phyloP scores from a whole-genome alignment of 192 early-diverging fungal genomes.

The Backusella macrospora region DNA sequence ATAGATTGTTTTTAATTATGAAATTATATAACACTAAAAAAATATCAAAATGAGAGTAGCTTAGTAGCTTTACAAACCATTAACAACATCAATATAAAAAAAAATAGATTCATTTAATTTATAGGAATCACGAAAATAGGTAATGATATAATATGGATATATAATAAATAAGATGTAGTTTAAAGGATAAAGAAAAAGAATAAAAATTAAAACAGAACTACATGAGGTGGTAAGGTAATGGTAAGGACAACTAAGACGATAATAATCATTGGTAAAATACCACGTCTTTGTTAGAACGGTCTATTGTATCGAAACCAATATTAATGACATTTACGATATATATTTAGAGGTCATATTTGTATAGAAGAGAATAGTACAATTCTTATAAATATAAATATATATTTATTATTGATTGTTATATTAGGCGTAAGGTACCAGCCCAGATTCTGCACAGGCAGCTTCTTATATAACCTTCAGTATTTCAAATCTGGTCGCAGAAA shows the following conservation, averaged over 20 bases:
- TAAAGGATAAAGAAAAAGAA: neutral
- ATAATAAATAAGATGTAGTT: neutral
- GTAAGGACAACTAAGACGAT: neutral
- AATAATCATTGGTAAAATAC: neutral
- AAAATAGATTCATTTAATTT: neutral
- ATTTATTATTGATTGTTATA: neutral
- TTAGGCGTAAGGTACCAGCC: neutral
- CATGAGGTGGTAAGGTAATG: neutral
- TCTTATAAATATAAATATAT: neutral
- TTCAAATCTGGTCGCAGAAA: slow-evolving; percentile 15
- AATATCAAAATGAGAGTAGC: neutral
- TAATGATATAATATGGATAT: neutral
- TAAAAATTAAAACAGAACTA: slow-evolving; percentile 12
- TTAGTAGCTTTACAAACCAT: neutral
- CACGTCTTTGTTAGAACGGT: too few species aligned
- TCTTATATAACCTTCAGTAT: slow-evolving; percentile 6
- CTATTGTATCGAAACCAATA: too few species aligned
- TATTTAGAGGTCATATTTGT: too few species aligned
- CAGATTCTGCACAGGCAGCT: slow-evolving; percentile 7
- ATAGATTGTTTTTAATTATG: neutral
- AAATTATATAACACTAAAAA: neutral
- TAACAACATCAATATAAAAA: neutral
- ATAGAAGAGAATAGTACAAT: too few species aligned
- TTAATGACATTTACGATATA: too few species aligned
- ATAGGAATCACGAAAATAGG: neutral